phyloP scores from a whole-genome alignment of 441 rosid species.

The Erysimum pusillum region DNA sequence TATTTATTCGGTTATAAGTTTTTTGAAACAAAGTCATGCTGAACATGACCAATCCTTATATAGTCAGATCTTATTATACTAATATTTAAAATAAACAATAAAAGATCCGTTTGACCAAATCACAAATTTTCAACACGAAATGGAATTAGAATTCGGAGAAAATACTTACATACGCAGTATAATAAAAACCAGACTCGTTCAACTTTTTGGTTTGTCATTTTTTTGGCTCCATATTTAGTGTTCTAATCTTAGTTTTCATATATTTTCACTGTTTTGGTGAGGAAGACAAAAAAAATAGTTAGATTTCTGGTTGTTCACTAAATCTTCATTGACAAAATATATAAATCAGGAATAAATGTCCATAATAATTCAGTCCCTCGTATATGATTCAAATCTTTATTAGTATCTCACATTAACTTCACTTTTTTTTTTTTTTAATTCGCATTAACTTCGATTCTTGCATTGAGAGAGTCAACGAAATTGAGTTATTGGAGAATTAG shows the following conservation, averaged over 20 bases:
- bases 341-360: conserved; percentile 14
- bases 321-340: background rate
- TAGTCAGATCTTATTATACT: conserved; percentile 13
- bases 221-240: background rate
- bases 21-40: conserved; percentile 36
- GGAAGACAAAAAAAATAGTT: too few relatives aligned
- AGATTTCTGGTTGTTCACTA: background rate
- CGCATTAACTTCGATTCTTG: conserved; percentile 26
- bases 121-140: conserved; percentile 11
- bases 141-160: conserved; percentile 8
- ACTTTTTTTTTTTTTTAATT: conserved; percentile 12
- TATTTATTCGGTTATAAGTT: background rate
- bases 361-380: background rate
- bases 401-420: too few relatives aligned
- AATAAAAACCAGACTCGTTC: conserved; percentile 21
- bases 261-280: background rate
- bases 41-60: conserved; percentile 30
- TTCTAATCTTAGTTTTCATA: background rate
- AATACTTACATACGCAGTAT: background rate
- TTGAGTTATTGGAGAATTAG: conserved; percentile 49
- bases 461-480: conserved; percentile 39
- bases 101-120: conserved; percentile 21
- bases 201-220: conserved; percentile 14
- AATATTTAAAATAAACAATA: background rate
- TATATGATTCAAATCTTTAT: conserved; percentile 16